A percentile compares a stretch with the other conserved stretches of the same genome.
Conservation (phyloP, 2,329 filamentous ascomycete species). For the Talaromyces sp. region DNA sequence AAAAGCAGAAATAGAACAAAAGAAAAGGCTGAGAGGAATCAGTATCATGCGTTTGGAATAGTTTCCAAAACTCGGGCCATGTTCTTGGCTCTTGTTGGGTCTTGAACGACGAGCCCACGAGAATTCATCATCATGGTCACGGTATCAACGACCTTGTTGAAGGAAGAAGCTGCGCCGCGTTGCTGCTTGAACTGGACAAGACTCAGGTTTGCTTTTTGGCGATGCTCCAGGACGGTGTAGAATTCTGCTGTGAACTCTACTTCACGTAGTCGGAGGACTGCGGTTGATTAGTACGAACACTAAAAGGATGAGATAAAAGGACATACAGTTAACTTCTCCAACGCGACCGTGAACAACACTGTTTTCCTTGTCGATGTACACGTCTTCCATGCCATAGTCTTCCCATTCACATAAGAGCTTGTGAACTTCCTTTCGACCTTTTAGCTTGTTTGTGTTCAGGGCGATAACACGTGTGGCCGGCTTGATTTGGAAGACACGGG, state of each 20-base stretch:
- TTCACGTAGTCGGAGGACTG: slow-evolving; percentile 79
- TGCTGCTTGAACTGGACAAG: slow-evolving; percentile 87
- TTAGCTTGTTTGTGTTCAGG: slow-evolving; percentile 70
- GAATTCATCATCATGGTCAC: slow-evolving; percentile 69
- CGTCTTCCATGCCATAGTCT: slow-evolving; percentile 76
- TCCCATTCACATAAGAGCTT: slow-evolving; percentile 78
- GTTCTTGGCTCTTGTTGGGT: slow-evolving; percentile 68
- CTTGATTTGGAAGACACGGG: slow-evolving; percentile 85
- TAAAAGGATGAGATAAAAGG: background rate
- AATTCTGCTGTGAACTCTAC: slow-evolving; percentile 87
- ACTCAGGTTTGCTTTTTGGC: slow-evolving; percentile 72
- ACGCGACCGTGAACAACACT: slow-evolving; percentile 81
- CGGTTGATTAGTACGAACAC: slow-evolving; percentile 13
- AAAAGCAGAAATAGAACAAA: background rate
- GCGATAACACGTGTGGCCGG: slow-evolving; percentile 76
- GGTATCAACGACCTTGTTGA: slow-evolving; percentile 79
- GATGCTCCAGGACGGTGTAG: slow-evolving; percentile 86
- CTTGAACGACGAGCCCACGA: slow-evolving; percentile 69
- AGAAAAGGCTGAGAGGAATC: background rate
- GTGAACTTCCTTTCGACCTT: slow-evolving; percentile 75
- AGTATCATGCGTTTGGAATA: slow-evolving; percentile 7
- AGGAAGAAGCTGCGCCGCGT: slow-evolving; percentile 86
- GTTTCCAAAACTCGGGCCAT: slow-evolving; percentile 55
- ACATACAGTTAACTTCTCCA: slow-evolving; percentile 75
- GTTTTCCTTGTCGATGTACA: slow-evolving; percentile 75